phyloP scores from a whole-genome alignment of 2,329 filamentous ascomycete species.

The Fusarium veterinarium region DNA sequence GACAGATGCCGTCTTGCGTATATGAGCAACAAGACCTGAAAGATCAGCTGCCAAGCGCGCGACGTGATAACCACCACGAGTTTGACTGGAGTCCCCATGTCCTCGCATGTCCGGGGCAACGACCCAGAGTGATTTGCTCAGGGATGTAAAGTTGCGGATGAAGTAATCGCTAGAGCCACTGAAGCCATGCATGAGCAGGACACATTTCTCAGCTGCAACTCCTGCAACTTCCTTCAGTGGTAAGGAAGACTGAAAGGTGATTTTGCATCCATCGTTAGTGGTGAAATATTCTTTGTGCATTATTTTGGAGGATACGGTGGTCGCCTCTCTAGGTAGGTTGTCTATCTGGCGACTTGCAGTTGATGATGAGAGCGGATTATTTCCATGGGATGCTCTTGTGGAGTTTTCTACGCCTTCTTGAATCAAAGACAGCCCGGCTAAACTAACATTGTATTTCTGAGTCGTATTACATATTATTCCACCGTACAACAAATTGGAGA shows the following conservation, averaged over 20 bases:
- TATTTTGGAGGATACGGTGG: not conserved
- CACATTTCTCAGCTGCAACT: slow-evolving; percentile 25
- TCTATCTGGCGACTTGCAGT: not conserved
- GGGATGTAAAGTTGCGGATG: slow-evolving; percentile 31
- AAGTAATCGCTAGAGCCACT: slow-evolving; percentile 46
- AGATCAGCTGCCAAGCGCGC: slow-evolving; percentile 43
- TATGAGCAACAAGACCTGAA: slow-evolving; percentile 30
- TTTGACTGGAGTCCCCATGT: slow-evolving; percentile 40
- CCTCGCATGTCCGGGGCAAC: slow-evolving; percentile 46
- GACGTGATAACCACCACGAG: slow-evolving; percentile 43
- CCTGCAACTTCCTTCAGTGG: slow-evolving; percentile 19
- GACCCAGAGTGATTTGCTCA: slow-evolving; percentile 40
- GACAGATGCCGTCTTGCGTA: slow-evolving; percentile 34
- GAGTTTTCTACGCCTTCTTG: not conserved
- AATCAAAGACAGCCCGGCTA: not conserved
- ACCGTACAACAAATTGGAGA: not conserved
- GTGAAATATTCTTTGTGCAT: slow-evolving; percentile 36
- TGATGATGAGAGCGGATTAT: not conserved
- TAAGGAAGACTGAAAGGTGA: slow-evolving; percentile 41
- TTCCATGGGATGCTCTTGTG: not conserved
- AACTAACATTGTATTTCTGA: not conserved
- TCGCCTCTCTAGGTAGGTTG: not conserved
- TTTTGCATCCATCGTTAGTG: slow-evolving; percentile 42
- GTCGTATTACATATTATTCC: not conserved
- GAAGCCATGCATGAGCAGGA: slow-evolving; percentile 46